Conservation (phyloP, 495 filamentous ascomycete species). For the Neurospora sp. region DNA sequence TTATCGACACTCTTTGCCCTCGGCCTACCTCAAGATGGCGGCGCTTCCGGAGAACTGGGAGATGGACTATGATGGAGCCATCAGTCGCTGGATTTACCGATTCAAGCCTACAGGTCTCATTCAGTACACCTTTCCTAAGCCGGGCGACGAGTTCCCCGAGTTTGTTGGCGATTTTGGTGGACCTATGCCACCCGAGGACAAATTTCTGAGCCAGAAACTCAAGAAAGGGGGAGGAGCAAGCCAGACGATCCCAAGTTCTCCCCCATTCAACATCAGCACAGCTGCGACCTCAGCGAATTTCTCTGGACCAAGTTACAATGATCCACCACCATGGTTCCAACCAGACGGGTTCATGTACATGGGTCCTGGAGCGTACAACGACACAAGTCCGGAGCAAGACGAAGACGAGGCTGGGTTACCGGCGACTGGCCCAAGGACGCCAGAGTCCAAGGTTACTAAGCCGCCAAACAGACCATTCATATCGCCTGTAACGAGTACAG, state of each 20-base stretch:
- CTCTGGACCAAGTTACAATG: not conserved
- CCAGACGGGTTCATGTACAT: constrained; percentile 34
- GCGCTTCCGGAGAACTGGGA: constrained; percentile 38
- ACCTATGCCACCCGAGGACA: constrained; percentile 27
- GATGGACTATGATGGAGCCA: constrained; percentile 35
- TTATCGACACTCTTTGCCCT: not conserved
- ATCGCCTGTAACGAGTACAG: constrained; percentile 13
- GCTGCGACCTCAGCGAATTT: constrained; percentile 9
- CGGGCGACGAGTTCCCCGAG: constrained; percentile 41
- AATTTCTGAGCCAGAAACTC: constrained; percentile 27
- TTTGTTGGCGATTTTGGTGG: constrained; percentile 26
- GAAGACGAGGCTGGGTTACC: constrained; percentile 18
- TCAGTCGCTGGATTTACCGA: constrained; percentile 35
- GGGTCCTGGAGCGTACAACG: constrained; percentile 27
- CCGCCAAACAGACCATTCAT: not conserved
- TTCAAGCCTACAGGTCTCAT: constrained; percentile 35
- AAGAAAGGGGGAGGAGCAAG: constrained; percentile 12
- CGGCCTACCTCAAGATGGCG: constrained; percentile 13
- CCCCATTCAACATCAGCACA: not conserved
- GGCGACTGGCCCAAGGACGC: not conserved
- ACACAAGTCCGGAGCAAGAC: constrained; percentile 25
- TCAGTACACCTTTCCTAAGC: constrained; percentile 39
- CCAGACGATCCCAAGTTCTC: not conserved
- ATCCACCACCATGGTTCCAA: constrained; percentile 21
- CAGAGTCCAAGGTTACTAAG: not conserved